Evolutionary conservation across 1,284 basidiomycete genomes (phyloP).

Genomic region (Cutaneotrichosporon sp.): DNA sequence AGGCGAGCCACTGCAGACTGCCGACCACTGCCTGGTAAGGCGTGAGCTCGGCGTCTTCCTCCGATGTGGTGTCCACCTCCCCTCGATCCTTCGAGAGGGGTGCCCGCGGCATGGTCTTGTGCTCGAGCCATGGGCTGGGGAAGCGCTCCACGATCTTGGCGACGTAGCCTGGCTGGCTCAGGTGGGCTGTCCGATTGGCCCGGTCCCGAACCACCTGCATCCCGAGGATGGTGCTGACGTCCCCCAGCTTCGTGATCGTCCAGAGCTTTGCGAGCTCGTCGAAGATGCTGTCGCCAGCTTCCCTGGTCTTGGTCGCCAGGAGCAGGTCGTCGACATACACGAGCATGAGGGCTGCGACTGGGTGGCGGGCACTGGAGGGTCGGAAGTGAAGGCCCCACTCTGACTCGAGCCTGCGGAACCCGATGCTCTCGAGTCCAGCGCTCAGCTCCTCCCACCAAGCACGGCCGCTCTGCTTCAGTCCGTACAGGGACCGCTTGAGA

Average conservation of each 20-base stretch:
- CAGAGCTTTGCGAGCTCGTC: neutral
- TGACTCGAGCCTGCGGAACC: slow-evolving; percentile 41
- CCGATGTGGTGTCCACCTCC: neutral
- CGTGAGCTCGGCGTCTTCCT: neutral
- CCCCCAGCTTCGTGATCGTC: neutral
- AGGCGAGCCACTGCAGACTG: slow-evolving; percentile 32
- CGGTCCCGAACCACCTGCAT: slow-evolving; percentile 46
- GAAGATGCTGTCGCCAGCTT: neutral
- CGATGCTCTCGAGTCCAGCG: slow-evolving; percentile 36
- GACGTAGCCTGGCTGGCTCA: slow-evolving; percentile 55
- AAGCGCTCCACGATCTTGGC: slow-evolving; percentile 51
- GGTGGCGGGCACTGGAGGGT: slow-evolving; percentile 6
- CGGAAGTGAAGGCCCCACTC: slow-evolving; percentile 53
- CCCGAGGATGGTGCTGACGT: slow-evolving; percentile 31
- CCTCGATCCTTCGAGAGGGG: slow-evolving; percentile 2
- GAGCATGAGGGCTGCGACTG: slow-evolving; percentile 10
- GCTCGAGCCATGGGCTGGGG: neutral
- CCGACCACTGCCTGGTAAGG: slow-evolving; percentile 35
- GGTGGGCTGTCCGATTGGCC: slow-evolving; percentile 30
- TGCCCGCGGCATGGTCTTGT: slow-evolving; percentile 19
- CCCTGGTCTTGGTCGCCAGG: slow-evolving; percentile 7
- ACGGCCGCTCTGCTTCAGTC: slow-evolving; percentile 53
- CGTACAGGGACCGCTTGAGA: slow-evolving; percentile 53
- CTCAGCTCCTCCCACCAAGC: slow-evolving; percentile 51
- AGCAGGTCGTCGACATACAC: slow-evolving; percentile 26